Evolutionary conservation across 257 asterid genomes (phyloP).

Genomic region (Primulina eburnea): DNA sequence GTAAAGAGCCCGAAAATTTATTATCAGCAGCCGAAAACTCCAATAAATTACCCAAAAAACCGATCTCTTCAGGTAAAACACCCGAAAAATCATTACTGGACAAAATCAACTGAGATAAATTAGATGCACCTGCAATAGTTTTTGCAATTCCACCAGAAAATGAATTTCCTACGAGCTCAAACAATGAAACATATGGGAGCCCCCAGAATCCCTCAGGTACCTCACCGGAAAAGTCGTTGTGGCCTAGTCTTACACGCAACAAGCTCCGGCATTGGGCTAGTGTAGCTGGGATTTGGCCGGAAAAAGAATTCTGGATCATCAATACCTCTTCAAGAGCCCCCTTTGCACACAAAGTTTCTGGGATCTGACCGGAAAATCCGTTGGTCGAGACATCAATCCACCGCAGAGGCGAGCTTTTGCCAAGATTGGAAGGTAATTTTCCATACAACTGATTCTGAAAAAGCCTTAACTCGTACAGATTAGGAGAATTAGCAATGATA

Average conservation of each 20-base stretch:
- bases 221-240: constrained; percentile 65
- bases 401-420: constrained; percentile 63
- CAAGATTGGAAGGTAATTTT: constrained; percentile 59
- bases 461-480: constrained; percentile 79
- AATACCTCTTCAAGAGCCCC: constrained; percentile 71
- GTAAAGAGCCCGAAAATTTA: constrained; percentile 65
- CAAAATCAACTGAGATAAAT: constrained; percentile 69
- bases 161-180: constrained; percentile 70
- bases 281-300: constrained; percentile 71
- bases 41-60: constrained; percentile 60
- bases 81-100: constrained; percentile 79
- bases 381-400: constrained; percentile 90
- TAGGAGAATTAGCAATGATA: constrained; percentile 66
- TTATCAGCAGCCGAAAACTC: constrained; percentile 67
- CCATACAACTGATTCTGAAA: constrained; percentile 72
- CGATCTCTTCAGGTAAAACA: constrained; percentile 71
- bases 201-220: constrained; percentile 91
- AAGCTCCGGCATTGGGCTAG: constrained; percentile 70
- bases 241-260: constrained; percentile 70
- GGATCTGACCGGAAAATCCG: constrained; percentile 63
- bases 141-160: constrained; percentile 75
- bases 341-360: constrained; percentile 53
- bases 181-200: constrained; percentile 83
- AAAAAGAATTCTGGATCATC: constrained; percentile 60
- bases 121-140: constrained; percentile 71